Evolutionary conservation across 768 basidiomycete genomes (phyloP).

Genomic region (Mycena belliarum): DNA sequence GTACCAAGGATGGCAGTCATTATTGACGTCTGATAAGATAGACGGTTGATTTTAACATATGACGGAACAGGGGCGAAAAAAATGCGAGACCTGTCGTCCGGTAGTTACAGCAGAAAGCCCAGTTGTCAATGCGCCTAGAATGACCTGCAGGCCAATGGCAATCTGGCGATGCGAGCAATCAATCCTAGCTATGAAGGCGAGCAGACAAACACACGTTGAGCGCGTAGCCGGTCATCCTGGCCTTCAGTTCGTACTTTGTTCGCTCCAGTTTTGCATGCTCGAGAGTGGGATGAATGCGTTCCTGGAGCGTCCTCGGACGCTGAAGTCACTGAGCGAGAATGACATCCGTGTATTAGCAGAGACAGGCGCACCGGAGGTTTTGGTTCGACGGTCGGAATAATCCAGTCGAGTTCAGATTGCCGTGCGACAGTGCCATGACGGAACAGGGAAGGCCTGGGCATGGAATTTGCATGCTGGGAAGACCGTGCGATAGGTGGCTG

Average conservation of each 20-base stretch:
- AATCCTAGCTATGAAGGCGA: neutral
- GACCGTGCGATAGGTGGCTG: neutral
- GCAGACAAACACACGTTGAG: slow-evolving; percentile 5
- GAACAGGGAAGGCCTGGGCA: neutral
- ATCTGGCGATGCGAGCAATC: slow-evolving; percentile 41
- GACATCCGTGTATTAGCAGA: neutral
- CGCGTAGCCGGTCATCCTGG: slow-evolving; percentile 24
- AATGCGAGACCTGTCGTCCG: slow-evolving; percentile 39
- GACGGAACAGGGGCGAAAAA: no score
- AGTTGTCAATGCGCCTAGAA: slow-evolving; percentile 68
- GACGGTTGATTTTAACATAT: neutral
- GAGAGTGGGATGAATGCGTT: slow-evolving; percentile 58
- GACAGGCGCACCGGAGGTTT: neutral
- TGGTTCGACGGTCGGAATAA: neutral
- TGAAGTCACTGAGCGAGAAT: neutral
- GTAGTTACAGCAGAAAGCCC: slow-evolving; percentile 53
- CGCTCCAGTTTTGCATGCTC: slow-evolving; percentile 46
- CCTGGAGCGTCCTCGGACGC: slow-evolving; percentile 38
- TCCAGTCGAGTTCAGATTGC: neutral
- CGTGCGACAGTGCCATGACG: neutral
- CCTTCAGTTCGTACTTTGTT: slow-evolving; percentile 47
- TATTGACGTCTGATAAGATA: neutral
- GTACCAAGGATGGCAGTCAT: slow-evolving; percentile 41
- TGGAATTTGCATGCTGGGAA: no score
- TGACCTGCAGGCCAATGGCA: slow-evolving; percentile 64